phyloP scores from a whole-genome alignment of 2,329 filamentous ascomycete species.

The Colletotrichum sidae region DNA sequence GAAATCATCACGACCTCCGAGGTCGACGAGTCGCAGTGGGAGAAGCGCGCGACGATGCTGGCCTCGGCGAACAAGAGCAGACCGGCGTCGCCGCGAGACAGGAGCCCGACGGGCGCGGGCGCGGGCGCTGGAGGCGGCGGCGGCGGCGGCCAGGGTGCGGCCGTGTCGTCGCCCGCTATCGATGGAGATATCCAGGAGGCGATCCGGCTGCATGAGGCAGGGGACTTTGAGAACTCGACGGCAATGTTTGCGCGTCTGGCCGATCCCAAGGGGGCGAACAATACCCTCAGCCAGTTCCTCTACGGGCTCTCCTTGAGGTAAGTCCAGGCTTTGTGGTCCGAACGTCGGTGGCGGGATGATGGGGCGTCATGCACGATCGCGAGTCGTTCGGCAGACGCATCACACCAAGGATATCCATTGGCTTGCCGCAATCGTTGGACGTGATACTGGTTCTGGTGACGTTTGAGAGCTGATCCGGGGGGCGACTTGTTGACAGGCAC shows the following conservation, averaged over 20 bases:
- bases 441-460: conserved; percentile 11
- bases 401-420: not conserved
- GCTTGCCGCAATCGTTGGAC: not conserved
- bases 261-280: conserved; percentile 85
- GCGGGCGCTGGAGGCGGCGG: conserved; percentile 33
- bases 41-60: conserved; percentile 90
- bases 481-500: conserved; percentile 68
- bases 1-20: conserved; percentile 68
- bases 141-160: conserved; percentile 15
- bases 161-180: conserved; percentile 63
- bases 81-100: conserved; percentile 51
- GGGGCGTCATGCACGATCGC: not conserved
- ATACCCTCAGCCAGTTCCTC: conserved; percentile 93
- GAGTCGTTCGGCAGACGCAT: too few relatives aligned
- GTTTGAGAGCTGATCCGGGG: conserved; percentile 9
- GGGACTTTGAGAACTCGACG: conserved; percentile 84
- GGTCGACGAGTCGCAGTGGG: conserved; percentile 82
- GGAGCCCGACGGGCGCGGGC: conserved; percentile 33
- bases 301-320: conserved; percentile 92
- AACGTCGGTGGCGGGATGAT: too few relatives aligned
- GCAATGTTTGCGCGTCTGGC: conserved; percentile 86
- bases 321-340: conserved; percentile 45
- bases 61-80: conserved; percentile 71
- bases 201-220: conserved; percentile 91
- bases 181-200: conserved; percentile 89